phyloP scores from a whole-genome alignment of 2,329 filamentous ascomycete species.

The Colletotrichum sp. region DNA sequence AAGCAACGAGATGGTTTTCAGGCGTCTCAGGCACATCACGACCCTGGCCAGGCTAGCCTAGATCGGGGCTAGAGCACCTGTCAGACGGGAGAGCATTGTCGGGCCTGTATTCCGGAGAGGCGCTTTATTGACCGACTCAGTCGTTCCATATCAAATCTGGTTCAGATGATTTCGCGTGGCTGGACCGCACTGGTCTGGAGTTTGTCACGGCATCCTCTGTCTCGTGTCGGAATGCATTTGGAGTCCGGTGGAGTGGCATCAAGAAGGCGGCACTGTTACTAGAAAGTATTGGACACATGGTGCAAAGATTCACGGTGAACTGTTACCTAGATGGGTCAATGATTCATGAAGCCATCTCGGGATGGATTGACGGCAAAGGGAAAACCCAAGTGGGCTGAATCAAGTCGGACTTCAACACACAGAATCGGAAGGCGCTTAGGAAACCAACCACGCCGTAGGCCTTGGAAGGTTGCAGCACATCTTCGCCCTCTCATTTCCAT shows the following conservation, averaged over 20 bases:
- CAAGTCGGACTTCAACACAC: background rate
- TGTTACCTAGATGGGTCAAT: background rate
- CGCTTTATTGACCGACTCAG: background rate
- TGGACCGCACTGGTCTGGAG: background rate
- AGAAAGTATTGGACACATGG: background rate
- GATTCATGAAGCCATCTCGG: background rate
- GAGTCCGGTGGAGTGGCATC: background rate
- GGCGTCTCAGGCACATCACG: background rate
- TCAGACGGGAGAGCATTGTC: background rate
- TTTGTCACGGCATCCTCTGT: background rate
- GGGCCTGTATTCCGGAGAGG: conserved; percentile 8
- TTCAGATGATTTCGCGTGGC: background rate
- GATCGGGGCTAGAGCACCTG: background rate
- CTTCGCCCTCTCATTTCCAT: background rate
- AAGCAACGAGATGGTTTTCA: background rate
- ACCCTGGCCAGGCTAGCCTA: background rate
- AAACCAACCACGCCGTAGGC: background rate
- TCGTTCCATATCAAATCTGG: background rate
- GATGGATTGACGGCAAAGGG: background rate
- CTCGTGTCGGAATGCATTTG: background rate
- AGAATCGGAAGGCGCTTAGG: background rate
- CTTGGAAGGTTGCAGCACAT: background rate
- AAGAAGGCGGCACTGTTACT: background rate
- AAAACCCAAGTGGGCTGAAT: background rate
- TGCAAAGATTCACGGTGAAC: background rate